Evolutionary conservation across 2,329 filamentous ascomycete species (phyloP).

Genomic region (Hawksworthiomyces lignivorus): DNA sequence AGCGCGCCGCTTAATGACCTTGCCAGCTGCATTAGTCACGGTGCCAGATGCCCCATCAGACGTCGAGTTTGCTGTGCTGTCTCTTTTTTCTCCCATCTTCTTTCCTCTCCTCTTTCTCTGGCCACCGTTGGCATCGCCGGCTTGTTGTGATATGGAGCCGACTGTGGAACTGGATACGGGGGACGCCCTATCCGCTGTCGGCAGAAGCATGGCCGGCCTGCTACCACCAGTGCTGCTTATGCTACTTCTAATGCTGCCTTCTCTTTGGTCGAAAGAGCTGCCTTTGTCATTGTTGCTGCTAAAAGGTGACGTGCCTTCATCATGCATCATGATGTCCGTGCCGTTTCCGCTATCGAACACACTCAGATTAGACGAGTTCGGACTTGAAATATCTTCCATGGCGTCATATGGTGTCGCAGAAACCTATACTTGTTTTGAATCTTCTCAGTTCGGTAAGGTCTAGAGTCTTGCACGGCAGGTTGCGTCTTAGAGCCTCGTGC

Average conservation of each 20-base stretch:
- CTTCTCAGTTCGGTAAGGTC: too few species aligned
- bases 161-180: background rate
- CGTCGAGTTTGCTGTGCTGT: constrained; percentile 5
- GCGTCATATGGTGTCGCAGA: too few species aligned
- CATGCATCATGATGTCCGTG: constrained; percentile 11
- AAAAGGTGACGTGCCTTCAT: constrained; percentile 12
- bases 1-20: constrained; percentile 69
- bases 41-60: constrained; percentile 13
- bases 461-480: background rate
- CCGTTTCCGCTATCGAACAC: constrained; percentile 13
- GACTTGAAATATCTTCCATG: constrained; percentile 16
- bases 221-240: constrained; percentile 7
- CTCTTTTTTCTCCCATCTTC: constrained; percentile 13
- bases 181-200: constrained; percentile 1
- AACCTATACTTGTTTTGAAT: too few species aligned
- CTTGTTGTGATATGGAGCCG: background rate
- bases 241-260: constrained; percentile 9
- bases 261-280: background rate
- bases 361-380: constrained; percentile 14
- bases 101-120: constrained; percentile 13
- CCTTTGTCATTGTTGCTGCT: constrained; percentile 7
- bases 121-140: constrained; percentile 1
- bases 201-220: constrained; percentile 5
- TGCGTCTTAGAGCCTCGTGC: too few species aligned
- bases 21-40: constrained; percentile 31